Conservation (phyloP, 2,329 filamentous ascomycete species). For the Sclerotinia minor region DNA sequence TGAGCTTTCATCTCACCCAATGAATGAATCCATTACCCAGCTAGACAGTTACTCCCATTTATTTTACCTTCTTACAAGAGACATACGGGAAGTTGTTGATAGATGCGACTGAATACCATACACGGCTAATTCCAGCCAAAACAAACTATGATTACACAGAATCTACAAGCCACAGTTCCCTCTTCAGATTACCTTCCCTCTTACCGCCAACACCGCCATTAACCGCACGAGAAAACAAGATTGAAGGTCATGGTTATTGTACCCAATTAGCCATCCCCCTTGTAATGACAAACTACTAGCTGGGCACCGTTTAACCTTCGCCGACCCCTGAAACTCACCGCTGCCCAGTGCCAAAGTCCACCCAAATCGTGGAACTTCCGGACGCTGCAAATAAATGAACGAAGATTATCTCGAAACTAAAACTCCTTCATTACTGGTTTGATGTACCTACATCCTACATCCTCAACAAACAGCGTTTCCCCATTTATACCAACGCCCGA, state of each 20-base stretch:
- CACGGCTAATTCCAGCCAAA: conserved; percentile 3
- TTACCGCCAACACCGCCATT: conserved; percentile 20
- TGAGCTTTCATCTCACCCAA: conserved; percentile 11
- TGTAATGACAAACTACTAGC: conserved; percentile 13
- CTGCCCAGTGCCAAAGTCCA: conserved; percentile 16
- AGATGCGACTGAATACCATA: conserved; percentile 5
- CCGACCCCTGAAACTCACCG: conserved; percentile 19
- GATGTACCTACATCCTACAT: conserved; percentile 8
- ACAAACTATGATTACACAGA: neutral
- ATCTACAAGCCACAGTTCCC: neutral
- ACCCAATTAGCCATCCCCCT: conserved; percentile 14
- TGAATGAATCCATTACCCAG: neutral
- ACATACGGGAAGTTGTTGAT: conserved; percentile 5
- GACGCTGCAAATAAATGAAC: conserved; percentile 17
- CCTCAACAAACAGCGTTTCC: conserved; percentile 3
- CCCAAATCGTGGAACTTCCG: conserved; percentile 12
- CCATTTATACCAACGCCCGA: conserved; percentile 13
- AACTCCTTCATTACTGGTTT: conserved; percentile 19
- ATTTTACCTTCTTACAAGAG: neutral
- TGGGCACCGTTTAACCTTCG: conserved; percentile 19
- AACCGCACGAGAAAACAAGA: conserved; percentile 10
- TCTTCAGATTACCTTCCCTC: neutral
- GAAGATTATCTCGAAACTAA: conserved; percentile 16
- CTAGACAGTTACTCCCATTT: neutral
- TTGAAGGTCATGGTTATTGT: neutral